Evolutionary conservation across 495 filamentous ascomycete species (phyloP), one percentile per base, ranked within the genome.

Genomic region (Neurospora sp.): DNA sequence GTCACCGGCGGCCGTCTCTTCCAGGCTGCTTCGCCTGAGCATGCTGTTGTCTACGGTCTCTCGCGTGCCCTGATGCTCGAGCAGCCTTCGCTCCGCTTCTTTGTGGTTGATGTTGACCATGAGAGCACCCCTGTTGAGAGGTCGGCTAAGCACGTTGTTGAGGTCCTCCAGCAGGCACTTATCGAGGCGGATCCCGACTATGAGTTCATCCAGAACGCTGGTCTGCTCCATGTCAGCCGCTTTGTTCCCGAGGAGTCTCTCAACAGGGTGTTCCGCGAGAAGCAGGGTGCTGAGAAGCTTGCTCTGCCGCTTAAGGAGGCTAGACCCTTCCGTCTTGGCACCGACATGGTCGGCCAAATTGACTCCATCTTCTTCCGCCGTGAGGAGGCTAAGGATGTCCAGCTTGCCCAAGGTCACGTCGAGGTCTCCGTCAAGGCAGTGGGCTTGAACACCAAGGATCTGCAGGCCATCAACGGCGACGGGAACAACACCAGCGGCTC

Each of bases 391-490:
- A 69, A 74, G 18, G 69, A 68, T 6, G 74, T 74, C 0, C 69
- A 72, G 39, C 73, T 76, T 1, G 42, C 85, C 2, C 9, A 66
- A 1, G 20, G 68, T 37, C 38, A 72, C 14, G 74, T 85, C 16
- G 79, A 84, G 59, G 69, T 85, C 41, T 69, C 78, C 41, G 72
- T 79, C 5, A 70, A 71, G 16, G 77, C 80, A 39, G 73, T 75
- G 27, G 81, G 80, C 10, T 39, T 85, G 11, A 84, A 80, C 72
- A 79, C 80, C 71, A 73, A 71, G 9, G 83, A 88, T 68, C 77
- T 87, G 8, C 79, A 83, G 6, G 79, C 83, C 0, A 77, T 88
- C 74, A 85, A 85, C 3, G 69, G 77, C 16, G 42, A 81, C 4
- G 74, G 77, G 7, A 73, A 72, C 7, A 69, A 73, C 18, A 59